Base-by-base conservation (phyloP, 108 stramenopile species). In the Nitzschia sp. region DNA sequence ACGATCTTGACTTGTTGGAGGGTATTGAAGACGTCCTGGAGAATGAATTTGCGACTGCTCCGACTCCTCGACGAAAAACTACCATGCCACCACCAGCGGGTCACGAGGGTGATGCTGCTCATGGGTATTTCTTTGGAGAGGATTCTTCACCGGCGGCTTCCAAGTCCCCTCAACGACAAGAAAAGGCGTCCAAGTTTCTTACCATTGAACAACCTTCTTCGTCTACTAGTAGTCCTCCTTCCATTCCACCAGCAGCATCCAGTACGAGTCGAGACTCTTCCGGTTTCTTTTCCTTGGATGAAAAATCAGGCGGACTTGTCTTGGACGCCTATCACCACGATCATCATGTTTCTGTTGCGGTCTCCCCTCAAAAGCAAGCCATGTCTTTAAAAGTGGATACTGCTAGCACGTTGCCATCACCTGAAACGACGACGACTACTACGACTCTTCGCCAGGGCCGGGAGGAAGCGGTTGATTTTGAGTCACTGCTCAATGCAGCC, bases 241-340 rank as follows among this genome's bases (percentile, higher is more conserved):
- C 56, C 8, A 16, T 31, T 30, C 16, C 56, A 30, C 5, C 56
- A 57, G 27, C 29, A 4, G 4, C 56, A 27, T 28, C 52, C 5
- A 53, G 26, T 23, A 60, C 16, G 2, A 60, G 59, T 19, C 29
- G 22, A 8, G 36, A 16, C 11, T 64, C 63, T 16, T 64, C 46
- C 50, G 63, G 63, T 15, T 64, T 64, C 50, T 64, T 64, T 16
- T 45, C 63, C 2, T 52, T 64, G 63, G 63, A 64, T 64, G 41
- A 64, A 19, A 9, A 36, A 45, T 27, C 21, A 13, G 44, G 36
- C 13, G 16, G 56, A 17, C 56, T 58, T 1, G 48, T 50, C 48
- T 21, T 50, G 48, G 48, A 16, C 9, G 48, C 8, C 19, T 21
- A 8, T 4, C 19, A 16, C 48, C 6, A 13, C 38, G 38, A 6